Evolutionary conservation across 768 basidiomycete genomes (phyloP).

Genomic region (Gloeostereum incarnatum): DNA sequence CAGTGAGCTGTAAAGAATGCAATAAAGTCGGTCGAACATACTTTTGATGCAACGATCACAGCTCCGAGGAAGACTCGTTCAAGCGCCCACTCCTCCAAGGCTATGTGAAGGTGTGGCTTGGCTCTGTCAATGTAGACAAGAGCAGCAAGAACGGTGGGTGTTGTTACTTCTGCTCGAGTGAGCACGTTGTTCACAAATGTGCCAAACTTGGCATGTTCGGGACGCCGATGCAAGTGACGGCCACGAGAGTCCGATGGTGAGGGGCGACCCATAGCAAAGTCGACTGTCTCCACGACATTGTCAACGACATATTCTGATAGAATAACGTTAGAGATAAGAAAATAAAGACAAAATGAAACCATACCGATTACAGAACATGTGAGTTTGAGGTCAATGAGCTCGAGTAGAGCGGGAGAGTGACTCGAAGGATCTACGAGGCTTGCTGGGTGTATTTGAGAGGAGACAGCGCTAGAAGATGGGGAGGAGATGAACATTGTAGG

Average conservation of each 20-base stretch:
- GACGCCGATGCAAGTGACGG: constrained; percentile 34
- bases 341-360: constrained; percentile 14
- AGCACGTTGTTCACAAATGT: constrained; percentile 60
- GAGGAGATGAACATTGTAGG: no score
- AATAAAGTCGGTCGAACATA: constrained; percentile 19
- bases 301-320: constrained; percentile 62
- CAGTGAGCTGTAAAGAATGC: constrained; percentile 2
- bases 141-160: constrained; percentile 57
- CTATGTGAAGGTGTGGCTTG: constrained; percentile 72
- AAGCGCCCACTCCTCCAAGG: constrained; percentile 77
- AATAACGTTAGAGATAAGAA: constrained; percentile 8
- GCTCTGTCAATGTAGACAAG: constrained; percentile 75
- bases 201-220: constrained; percentile 49
- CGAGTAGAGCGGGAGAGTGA: constrained; percentile 58
- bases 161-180: constrained; percentile 63
- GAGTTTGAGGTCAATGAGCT: constrained; percentile 61
- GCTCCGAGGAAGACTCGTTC: constrained; percentile 89
- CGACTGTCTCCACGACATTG: constrained; percentile 61
- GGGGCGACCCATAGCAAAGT: constrained; percentile 66
- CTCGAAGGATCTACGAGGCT: constrained; percentile 53
- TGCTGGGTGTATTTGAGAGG: constrained; percentile 35
- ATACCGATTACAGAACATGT: constrained; percentile 54
- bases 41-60: constrained; percentile 83
- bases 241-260: constrained; percentile 42
- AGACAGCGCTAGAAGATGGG: no score